Conservation (phyloP, 208 protist genomes). For the Wallacemonas sp. region DNA sequence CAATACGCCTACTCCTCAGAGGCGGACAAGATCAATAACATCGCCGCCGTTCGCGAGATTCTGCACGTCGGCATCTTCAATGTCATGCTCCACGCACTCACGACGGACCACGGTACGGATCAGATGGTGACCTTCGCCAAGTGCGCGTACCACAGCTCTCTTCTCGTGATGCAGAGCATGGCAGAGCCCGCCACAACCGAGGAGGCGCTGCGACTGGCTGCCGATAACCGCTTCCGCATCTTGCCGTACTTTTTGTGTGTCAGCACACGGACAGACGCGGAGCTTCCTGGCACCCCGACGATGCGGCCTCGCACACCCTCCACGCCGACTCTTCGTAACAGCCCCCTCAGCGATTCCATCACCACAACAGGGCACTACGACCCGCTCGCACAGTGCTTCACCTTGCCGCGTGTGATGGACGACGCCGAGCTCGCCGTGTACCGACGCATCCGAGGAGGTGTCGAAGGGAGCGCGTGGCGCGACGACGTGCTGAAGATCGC, state of each 20-base stretch:
- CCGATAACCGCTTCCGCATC: constrained; percentile 69
- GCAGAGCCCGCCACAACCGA: constrained; percentile 34
- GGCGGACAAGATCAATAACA: constrained; percentile 38
- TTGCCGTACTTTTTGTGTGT: constrained; percentile 67
- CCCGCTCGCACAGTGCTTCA: constrained; percentile 64
- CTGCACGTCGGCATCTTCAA: constrained; percentile 75
- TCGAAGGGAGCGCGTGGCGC: constrained; percentile 36
- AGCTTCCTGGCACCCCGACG: constrained; percentile 38
- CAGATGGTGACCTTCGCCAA: constrained; percentile 73
- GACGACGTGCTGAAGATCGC: constrained; percentile 49
- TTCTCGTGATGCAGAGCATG: constrained; percentile 37
- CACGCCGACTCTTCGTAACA: constrained; percentile 50
- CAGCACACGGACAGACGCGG: constrained; percentile 51
- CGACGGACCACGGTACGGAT: constrained; percentile 40
- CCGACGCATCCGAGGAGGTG: constrained; percentile 34
- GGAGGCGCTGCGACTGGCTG: constrained; percentile 47
- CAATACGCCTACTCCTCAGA: constrained; percentile 49
- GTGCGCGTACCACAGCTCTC: constrained; percentile 38
- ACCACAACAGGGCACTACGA: constrained; percentile 57
- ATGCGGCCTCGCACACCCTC: constrained; percentile 31
- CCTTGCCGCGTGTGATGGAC: constrained; percentile 48
- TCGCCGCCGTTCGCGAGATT: constrained; percentile 54
- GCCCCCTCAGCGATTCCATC: constrained; percentile 58
- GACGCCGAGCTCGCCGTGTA: constrained; percentile 71
- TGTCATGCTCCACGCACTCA: constrained; percentile 72